These are phyloP conservation scores for Wickerhamomyces sp. DNA, from an alignment of 1,139 yeast genomes.

Conservation along the genomic window DNA sequence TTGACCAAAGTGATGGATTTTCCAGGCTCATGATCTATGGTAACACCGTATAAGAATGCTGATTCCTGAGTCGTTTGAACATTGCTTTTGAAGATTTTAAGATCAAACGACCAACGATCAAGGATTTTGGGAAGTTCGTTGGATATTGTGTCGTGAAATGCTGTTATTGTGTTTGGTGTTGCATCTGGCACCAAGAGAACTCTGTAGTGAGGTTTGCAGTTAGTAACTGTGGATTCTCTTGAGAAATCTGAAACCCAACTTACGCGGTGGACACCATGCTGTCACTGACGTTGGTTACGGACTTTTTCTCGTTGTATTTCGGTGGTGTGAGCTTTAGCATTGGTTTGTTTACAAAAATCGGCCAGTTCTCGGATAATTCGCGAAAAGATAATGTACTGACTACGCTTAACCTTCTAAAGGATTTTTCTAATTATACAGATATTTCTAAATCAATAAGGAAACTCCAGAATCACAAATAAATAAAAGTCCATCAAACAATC, in stretches of 20 bases:
- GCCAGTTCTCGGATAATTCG: too few species aligned
- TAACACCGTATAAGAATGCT: slow-evolving; percentile 35
- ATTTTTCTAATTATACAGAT: too few species aligned
- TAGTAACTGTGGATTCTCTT: neutral
- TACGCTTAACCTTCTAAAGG: too few species aligned
- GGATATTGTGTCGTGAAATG: slow-evolving; percentile 47
- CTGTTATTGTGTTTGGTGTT: slow-evolving; percentile 44
- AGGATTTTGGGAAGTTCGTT: slow-evolving; percentile 44
- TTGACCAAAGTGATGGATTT: slow-evolving; percentile 36
- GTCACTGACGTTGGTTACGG: too few species aligned
- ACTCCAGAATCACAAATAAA: too few species aligned
- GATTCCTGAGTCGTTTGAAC: slow-evolving; percentile 27
- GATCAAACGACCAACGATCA: slow-evolving; percentile 46
- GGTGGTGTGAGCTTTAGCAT: too few species aligned
- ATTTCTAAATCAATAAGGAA: too few species aligned
- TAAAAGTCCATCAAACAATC: slow-evolving; percentile 14
- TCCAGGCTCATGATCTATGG: slow-evolving; percentile 39
- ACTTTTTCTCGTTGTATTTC: too few species aligned
- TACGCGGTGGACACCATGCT: slow-evolving; percentile 6
- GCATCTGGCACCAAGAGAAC: slow-evolving; percentile 41
- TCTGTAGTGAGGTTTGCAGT: slow-evolving; percentile 22
- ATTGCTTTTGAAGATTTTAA: slow-evolving; percentile 46
- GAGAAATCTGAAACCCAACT: neutral
- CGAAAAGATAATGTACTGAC: too few species aligned
- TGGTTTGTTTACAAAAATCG: too few species aligned